Evolutionary conservation across 2,329 filamentous ascomycete species (phyloP).

Genomic region (Xylaria hypoxylon): DNA sequence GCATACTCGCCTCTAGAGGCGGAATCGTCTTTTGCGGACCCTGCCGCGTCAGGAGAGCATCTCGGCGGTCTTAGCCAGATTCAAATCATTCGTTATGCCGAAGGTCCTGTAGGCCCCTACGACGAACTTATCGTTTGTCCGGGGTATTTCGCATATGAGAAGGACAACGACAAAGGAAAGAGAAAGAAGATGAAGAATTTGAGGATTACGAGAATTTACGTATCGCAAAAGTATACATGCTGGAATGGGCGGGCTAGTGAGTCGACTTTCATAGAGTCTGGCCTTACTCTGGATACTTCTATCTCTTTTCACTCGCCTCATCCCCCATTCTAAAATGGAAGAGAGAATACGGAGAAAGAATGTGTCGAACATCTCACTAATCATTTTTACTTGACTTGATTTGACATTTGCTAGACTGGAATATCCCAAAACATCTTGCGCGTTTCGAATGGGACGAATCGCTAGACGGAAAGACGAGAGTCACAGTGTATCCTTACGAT

Average conservation of each 20-base stretch:
- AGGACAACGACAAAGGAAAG: slow-evolving; percentile 49
- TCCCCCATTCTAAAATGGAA: background rate
- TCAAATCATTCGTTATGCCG: slow-evolving; percentile 62
- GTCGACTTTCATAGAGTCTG: slow-evolving; percentile 30
- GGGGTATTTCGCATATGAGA: slow-evolving; percentile 57
- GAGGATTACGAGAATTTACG: slow-evolving; percentile 64
- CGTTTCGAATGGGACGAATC: slow-evolving; percentile 59
- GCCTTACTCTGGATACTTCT: background rate
- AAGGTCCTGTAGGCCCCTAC: slow-evolving; percentile 64
- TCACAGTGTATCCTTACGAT: slow-evolving; percentile 61
- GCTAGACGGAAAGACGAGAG: slow-evolving; percentile 52
- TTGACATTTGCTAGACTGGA: slow-evolving; percentile 58
- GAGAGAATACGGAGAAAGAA: background rate
- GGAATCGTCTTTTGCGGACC: slow-evolving; percentile 53
- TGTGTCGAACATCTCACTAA: background rate
- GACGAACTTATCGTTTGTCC: slow-evolving; percentile 64
- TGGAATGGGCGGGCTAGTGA: slow-evolving; percentile 64
- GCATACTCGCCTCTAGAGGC: slow-evolving; percentile 62
- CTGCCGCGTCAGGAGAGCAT: slow-evolving; percentile 50
- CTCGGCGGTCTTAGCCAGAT: slow-evolving; percentile 61
- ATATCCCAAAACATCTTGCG: slow-evolving; percentile 66
- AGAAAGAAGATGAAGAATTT: slow-evolving; percentile 52
- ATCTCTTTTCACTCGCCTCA: background rate
- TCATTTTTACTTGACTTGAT: background rate
- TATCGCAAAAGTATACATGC: slow-evolving; percentile 63